phyloP scores from a whole-genome alignment of 495 filamentous ascomycete species.

The Astrocystis sublimbata region DNA sequence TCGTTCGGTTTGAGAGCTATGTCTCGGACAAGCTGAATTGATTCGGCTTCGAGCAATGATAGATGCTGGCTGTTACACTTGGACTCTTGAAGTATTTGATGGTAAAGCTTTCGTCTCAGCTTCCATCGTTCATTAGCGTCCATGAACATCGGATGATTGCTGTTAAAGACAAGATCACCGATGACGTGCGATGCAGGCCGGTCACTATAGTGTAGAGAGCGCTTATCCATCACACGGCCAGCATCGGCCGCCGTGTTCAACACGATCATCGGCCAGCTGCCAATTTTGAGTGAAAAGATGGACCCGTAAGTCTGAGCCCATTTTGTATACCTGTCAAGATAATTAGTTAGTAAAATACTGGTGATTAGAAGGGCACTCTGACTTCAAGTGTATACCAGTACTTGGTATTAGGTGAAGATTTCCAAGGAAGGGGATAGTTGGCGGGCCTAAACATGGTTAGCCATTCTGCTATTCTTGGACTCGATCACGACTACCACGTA shows the following conservation, averaged over 20 bases:
- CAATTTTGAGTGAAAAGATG: constrained; percentile 44
- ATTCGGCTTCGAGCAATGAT: constrained; percentile 41
- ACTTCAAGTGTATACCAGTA: constrained; percentile 20
- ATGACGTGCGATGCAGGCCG: constrained; percentile 43
- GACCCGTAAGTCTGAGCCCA: constrained; percentile 45
- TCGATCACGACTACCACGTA: too few relatives aligned
- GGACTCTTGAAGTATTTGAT: constrained; percentile 33
- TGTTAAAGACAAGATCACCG: constrained; percentile 33
- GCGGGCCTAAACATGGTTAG: constrained; percentile 32
- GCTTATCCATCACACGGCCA: constrained; percentile 47
- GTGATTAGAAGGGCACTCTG: not conserved
- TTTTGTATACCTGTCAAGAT: constrained; percentile 37
- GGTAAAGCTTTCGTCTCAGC: constrained; percentile 36
- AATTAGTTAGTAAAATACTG: not conserved
- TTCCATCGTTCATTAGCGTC: constrained; percentile 37
- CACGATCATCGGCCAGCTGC: constrained; percentile 36
- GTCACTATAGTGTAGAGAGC: constrained; percentile 39
- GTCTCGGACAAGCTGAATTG: constrained; percentile 41
- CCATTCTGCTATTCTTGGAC: too few relatives aligned
- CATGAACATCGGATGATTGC: constrained; percentile 41
- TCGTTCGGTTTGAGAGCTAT: constrained; percentile 33
- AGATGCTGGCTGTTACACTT: constrained; percentile 42
- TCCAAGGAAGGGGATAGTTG: constrained; percentile 42
- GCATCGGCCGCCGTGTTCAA: constrained; percentile 36
- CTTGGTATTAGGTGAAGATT: constrained; percentile 36